These are phyloP conservation scores for Cercospora zeina DNA, from an alignment of 2,329 filamentous ascomycete genomes.

Conservation along the genomic window DNA sequence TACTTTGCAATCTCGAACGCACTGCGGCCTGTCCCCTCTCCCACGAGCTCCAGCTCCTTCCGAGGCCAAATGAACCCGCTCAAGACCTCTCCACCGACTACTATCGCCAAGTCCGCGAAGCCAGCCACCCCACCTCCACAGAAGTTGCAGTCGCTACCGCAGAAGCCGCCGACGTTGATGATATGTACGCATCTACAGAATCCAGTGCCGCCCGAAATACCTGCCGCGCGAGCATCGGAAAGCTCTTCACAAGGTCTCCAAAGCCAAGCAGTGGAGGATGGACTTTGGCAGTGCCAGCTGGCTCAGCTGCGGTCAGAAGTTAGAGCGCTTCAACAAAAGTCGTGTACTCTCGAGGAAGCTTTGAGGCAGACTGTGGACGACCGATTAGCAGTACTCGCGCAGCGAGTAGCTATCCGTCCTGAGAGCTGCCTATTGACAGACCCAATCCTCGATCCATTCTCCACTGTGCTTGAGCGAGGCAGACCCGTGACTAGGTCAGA, in stretches of 20 bases:
- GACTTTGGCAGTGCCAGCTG: not conserved
- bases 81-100: not conserved
- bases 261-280: not conserved
- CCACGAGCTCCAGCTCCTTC: not conserved
- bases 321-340: not conserved
- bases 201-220: not conserved
- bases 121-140: not conserved
- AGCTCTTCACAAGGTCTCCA: not conserved
- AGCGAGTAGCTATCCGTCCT: constrained; percentile 1
- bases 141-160: not conserved
- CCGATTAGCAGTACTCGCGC: constrained; percentile 2
- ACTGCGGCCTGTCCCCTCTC: not conserved
- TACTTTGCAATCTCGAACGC: not conserved
- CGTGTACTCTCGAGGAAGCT: constrained; percentile 7
- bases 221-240: not conserved
- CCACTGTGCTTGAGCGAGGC: not conserved
- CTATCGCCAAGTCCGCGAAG: not conserved
- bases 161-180: not conserved
- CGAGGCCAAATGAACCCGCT: not conserved
- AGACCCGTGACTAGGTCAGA: constrained; percentile 7
- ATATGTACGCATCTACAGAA: not conserved
- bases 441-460: not conserved
- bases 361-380: constrained; percentile 4
- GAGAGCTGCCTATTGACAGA: not conserved
- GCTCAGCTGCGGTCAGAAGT: constrained; percentile 11